Base-by-base conservation (phyloP, 768 basidiomycete genomes). In the Mycena belliarum region DNA sequence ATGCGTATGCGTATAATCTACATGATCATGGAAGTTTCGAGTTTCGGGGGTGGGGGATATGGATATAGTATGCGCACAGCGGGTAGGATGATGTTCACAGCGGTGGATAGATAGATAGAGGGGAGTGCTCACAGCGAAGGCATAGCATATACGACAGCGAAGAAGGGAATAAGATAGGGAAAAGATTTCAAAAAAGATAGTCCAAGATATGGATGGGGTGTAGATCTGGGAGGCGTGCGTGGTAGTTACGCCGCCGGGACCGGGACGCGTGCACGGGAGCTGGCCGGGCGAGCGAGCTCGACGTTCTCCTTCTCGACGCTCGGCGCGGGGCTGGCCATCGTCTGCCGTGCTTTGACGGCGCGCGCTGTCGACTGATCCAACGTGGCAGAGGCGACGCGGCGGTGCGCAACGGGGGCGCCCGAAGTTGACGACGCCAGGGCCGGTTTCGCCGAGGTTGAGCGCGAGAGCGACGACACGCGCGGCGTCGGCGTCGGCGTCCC, bases 291-390 rank as follows among this genome's bases (percentile, higher is more conserved):
- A 11, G 49, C 65, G n/a, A n/a, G n/a, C 47, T 75, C 74, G 52
- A 81, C 67, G 61, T 87, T 87, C 72, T 86, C 85, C 72, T 86
- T 87, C 66, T 86, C 85, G 38, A 40, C n/a, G 59, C 76, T 80
- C 16, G 76, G 70, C 42, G 71, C 66, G 11, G 75, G 73, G 53
- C 73, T 77, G 12, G 70, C 65, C 20, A 74, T 65, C 42, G 70
- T 66, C 48, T 71, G 69, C 53, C 72, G 72, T 18, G 68, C 37
- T 37, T 69, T 53, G 49, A 76, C 71, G 10, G 66, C 52, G 55
- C 74, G 77, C 24, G 69, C 52, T 35, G 72, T 75, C 24, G 72
- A 68, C 43, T 76, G 70, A 29, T 68, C 65, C 6, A 69, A 67
- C 1, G 66, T 64, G 3, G 75, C 65, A 46, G 56, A 70, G 20